Evolutionary conservation across 2,329 filamentous ascomycete species (phyloP).

Genomic region (Penicillium sp.): DNA sequence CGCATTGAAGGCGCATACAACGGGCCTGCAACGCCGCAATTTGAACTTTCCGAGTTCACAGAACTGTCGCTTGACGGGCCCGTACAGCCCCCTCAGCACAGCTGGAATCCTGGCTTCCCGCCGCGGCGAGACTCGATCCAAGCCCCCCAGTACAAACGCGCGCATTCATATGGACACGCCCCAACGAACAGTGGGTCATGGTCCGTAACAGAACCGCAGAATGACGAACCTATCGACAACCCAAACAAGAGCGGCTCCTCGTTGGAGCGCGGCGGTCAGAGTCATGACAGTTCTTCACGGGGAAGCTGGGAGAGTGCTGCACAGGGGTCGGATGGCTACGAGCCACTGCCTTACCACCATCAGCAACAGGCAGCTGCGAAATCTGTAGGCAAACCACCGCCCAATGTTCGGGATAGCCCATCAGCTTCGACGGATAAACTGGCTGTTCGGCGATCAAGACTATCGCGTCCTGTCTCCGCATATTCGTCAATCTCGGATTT

Average conservation of each 20-base stretch:
- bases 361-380: constrained; percentile 42
- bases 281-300: constrained; percentile 34
- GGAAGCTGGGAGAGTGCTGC: constrained; percentile 37
- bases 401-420: constrained; percentile 46
- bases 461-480: constrained; percentile 68
- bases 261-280: constrained; percentile 25
- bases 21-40: constrained; percentile 20
- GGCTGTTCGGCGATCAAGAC: constrained; percentile 47
- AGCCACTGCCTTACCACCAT: constrained; percentile 53
- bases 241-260: constrained; percentile 23
- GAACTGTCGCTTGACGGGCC: constrained; percentile 28
- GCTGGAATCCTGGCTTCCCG: constrained; percentile 21
- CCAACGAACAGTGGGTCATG: constrained; percentile 37
- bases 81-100: constrained; percentile 16
- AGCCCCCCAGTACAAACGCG: constrained; percentile 12
- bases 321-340: constrained; percentile 37
- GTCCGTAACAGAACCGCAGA: constrained; percentile 32
- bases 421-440: constrained; percentile 59
- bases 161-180: constrained; percentile 29
- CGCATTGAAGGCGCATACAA: constrained; percentile 28
- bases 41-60: constrained; percentile 27
- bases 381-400: constrained; percentile 25
- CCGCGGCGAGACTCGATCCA: constrained; percentile 27
- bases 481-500: constrained; percentile 70
- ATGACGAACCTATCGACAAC: constrained; percentile 21